Evolutionary conservation across 2,329 filamentous ascomycete genomes (phyloP).

Genomic region (Biscogniauxia marginata): DNA sequence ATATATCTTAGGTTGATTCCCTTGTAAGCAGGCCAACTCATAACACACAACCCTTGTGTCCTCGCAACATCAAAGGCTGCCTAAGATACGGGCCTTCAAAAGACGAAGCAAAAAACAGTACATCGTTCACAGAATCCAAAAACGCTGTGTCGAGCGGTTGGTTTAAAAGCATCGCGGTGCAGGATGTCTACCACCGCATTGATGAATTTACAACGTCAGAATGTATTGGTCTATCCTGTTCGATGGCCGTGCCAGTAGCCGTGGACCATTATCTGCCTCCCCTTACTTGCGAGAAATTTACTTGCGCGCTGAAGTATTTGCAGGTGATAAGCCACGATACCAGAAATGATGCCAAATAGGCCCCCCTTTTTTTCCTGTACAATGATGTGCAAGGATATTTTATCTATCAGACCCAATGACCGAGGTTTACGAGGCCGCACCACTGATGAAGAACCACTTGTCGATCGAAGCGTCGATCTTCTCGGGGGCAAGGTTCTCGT

Average conservation of each 20-base stretch:
- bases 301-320: slow-evolving; percentile 7
- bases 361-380: slow-evolving; percentile 7
- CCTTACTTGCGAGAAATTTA: slow-evolving; percentile 7
- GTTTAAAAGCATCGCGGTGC: neutral
- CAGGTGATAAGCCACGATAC: slow-evolving; percentile 7
- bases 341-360: slow-evolving; percentile 24
- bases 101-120: neutral
- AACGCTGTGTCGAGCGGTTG: neutral
- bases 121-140: neutral
- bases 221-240: neutral
- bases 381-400: slow-evolving; percentile 18
- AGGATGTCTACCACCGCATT: too few relatives aligned
- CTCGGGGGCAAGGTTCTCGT: slow-evolving; percentile 78
- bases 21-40: neutral
- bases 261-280: neutral
- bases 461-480: slow-evolving; percentile 96
- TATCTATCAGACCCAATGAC: slow-evolving; percentile 31
- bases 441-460: slow-evolving; percentile 99
- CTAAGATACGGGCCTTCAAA: neutral
- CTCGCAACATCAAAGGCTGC: too few relatives aligned
- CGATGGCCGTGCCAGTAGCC: neutral
- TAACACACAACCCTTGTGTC: neutral
- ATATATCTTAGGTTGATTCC: neutral
- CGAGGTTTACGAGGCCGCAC: slow-evolving; percentile 71
- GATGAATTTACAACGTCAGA: neutral